Percentiles rank a stretch among this genome's conserved stretches.
These are phyloP conservation scores for Mortierella sp. DNA, from an alignment of 371 early-diverging fungal species.

Conservation along the genomic window DNA sequence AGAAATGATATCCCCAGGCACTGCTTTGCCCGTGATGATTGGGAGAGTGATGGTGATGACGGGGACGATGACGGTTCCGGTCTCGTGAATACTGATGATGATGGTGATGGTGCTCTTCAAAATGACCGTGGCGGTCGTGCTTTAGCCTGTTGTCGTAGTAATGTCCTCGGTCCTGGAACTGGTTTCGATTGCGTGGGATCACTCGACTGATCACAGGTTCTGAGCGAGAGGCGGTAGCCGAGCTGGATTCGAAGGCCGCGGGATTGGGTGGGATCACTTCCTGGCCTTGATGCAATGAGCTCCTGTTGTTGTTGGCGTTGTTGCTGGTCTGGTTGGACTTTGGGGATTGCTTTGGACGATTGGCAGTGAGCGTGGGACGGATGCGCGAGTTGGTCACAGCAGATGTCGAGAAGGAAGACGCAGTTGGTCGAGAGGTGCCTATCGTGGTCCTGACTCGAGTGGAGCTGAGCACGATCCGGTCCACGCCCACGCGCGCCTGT, in stretches of 20 bases:
- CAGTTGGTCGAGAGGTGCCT: background rate
- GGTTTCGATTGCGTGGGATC: background rate
- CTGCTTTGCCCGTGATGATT: background rate
- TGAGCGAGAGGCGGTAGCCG: background rate
- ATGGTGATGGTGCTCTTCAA: background rate
- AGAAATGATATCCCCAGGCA: background rate
- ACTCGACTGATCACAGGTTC: constrained; percentile 4
- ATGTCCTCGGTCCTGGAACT: background rate
- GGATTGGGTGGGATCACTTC: constrained; percentile 22
- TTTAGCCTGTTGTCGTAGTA: constrained; percentile 5
- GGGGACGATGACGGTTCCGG: background rate
- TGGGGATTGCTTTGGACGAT: constrained; percentile 17
- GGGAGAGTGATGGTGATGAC: background rate
- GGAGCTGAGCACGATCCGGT: no score
- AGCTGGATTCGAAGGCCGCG: background rate
- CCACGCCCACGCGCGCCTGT: no score
- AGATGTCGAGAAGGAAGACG: constrained; percentile 31
- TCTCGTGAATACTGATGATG: background rate
- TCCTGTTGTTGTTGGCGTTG: constrained; percentile 5
- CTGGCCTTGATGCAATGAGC: background rate
- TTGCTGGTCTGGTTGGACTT: background rate
- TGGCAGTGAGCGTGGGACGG: constrained; percentile 18
- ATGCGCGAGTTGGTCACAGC: constrained; percentile 8
- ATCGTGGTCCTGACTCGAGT: no score
- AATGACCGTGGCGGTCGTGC: background rate